Evolutionary conservation across 768 basidiomycete genomes (phyloP).

Genomic region (Neoboletus magnificus): DNA sequence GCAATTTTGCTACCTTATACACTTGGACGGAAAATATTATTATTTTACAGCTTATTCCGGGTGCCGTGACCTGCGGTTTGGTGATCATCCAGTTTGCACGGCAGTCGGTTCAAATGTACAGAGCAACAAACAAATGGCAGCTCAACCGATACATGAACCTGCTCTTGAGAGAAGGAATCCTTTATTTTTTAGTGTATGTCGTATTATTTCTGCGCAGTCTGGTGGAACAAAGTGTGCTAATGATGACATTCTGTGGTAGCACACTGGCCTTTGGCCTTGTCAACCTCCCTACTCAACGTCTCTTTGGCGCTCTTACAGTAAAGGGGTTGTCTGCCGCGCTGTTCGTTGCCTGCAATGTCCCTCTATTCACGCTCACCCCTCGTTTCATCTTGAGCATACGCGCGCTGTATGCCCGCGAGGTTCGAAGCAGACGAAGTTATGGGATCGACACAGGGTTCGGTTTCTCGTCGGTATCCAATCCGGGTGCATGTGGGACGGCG

Average conservation of each 20-base stretch:
- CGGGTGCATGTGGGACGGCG: too few species aligned
- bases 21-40: not conserved
- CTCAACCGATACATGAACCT: not conserved
- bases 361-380: not conserved
- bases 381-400: not conserved
- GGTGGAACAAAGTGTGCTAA: not conserved
- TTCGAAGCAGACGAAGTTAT: too few species aligned
- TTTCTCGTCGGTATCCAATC: not conserved
- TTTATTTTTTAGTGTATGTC: not conserved
- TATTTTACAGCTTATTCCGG: not conserved
- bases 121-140: not conserved
- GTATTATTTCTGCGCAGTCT: not conserved
- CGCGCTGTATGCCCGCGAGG: not conserved
- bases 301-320: too few species aligned
- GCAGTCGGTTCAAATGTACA: slow-evolving; percentile 2
- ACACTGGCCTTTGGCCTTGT: not conserved
- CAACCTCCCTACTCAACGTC: not conserved
- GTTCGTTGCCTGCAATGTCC: not conserved
- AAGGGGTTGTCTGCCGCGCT: not conserved
- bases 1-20: not conserved
- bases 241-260: not conserved
- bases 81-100: not conserved
- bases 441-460: not conserved
- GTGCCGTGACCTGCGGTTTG: not conserved
- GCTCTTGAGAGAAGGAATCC: not conserved